Conservation (phyloP, 768 basidiomycete genomes). For the Psilocybe cyanescens region DNA sequence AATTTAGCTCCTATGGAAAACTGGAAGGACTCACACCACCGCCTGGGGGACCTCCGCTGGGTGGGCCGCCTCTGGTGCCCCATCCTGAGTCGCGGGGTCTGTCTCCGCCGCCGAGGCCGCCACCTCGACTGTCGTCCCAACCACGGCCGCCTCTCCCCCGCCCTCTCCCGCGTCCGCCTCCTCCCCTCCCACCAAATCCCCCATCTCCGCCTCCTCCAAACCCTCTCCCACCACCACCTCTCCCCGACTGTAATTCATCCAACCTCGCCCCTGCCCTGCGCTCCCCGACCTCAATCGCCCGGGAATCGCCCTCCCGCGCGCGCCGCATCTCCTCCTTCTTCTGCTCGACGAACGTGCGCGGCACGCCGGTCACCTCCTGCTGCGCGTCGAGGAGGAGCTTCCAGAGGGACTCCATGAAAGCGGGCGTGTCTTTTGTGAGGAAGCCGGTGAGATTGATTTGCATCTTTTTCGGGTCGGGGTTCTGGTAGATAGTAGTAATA, state of each 20-base stretch:
- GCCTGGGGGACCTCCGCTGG: constrained; percentile 31
- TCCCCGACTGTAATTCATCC: constrained; percentile 73
- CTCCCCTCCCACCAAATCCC: constrained; percentile 61
- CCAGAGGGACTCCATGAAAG: constrained; percentile 92
- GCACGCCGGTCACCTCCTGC: constrained; percentile 85
- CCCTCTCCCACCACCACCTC: constrained; percentile 54
- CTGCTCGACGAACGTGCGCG: constrained; percentile 86
- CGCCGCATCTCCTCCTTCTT: constrained; percentile 92
- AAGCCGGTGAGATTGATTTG: constrained; percentile 95
- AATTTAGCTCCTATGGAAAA: background rate
- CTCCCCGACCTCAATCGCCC: constrained; percentile 72
- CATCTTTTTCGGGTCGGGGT: constrained; percentile 93
- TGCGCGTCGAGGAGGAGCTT: constrained; percentile 92
- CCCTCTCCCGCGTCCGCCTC: constrained; percentile 52
- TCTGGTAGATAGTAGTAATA: constrained; percentile 42
- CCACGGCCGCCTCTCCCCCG: constrained; percentile 53
- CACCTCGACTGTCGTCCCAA: constrained; percentile 44
- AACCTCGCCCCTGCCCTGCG: constrained; percentile 64
- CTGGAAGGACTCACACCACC: constrained; percentile 28
- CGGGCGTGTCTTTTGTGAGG: constrained; percentile 81
- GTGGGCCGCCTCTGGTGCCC: constrained; percentile 67
- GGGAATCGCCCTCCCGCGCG: constrained; percentile 62
- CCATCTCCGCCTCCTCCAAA: constrained; percentile 64
- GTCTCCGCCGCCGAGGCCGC: constrained; percentile 24
- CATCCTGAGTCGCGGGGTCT: constrained; percentile 65